phyloP scores from a whole-genome alignment of 2,329 filamentous ascomycete genomes.

The Monosporascus sp. region DNA sequence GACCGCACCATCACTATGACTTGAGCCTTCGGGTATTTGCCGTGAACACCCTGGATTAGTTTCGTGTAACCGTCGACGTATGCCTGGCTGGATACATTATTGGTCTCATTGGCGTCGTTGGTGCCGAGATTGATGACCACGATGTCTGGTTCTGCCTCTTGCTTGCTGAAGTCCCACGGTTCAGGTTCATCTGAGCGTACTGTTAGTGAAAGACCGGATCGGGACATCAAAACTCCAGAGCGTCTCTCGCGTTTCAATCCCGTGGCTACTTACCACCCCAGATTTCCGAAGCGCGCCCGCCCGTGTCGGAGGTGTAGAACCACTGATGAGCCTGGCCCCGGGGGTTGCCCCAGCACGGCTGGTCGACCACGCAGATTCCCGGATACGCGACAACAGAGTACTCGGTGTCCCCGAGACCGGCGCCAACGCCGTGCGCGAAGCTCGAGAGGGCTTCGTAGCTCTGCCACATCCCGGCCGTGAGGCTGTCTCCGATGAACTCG shows the following conservation, averaged over 20 bases:
- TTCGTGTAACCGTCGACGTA: slow-evolving; percentile 37
- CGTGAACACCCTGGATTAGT: slow-evolving; percentile 41
- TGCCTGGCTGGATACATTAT: slow-evolving; percentile 31
- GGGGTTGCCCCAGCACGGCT: slow-evolving; percentile 48
- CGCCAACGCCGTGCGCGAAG: slow-evolving; percentile 49
- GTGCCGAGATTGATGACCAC: slow-evolving; percentile 43
- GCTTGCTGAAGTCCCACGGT: slow-evolving; percentile 38
- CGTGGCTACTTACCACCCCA: slow-evolving; percentile 33
- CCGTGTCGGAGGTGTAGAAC: slow-evolving; percentile 51
- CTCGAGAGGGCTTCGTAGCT: slow-evolving; percentile 53
- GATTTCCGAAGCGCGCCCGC: slow-evolving; percentile 36
- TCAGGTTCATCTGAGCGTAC: slow-evolving; percentile 32
- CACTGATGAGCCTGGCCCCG: slow-evolving; percentile 49
- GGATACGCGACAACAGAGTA: slow-evolving; percentile 54
- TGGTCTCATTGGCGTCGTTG: slow-evolving; percentile 38
- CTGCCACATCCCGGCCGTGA: slow-evolving; percentile 51
- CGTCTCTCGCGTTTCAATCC: background rate
- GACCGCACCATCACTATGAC: slow-evolving; percentile 36
- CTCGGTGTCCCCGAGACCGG: slow-evolving; percentile 53
- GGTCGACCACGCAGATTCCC: slow-evolving; percentile 51
- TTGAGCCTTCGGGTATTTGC: slow-evolving; percentile 39
- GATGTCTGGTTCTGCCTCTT: slow-evolving; percentile 35
- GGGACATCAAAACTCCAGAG: too few relatives aligned
- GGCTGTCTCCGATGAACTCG: slow-evolving; percentile 41
- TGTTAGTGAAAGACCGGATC: background rate